phyloP scores from a whole-genome alignment of 305 asterid genomes.

The Solanum hybrid region DNA sequence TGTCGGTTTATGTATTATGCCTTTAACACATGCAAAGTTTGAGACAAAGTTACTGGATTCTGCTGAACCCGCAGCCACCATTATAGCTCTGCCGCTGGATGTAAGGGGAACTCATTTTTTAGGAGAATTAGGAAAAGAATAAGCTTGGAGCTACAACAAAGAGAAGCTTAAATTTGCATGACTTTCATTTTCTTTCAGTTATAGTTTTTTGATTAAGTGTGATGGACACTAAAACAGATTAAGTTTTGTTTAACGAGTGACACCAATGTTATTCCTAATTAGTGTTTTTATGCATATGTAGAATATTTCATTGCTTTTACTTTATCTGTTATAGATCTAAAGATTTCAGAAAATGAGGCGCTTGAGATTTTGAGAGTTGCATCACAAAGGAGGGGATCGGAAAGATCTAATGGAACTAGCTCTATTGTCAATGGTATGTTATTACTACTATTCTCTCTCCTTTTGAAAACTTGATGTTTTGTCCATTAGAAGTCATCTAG shows the following conservation, averaged over 20 bases:
- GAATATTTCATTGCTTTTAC: neutral
- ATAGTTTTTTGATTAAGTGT: neutral
- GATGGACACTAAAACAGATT: neutral
- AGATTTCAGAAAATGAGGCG: conserved; percentile 60
- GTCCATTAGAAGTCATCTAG: neutral
- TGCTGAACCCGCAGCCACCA: neutral
- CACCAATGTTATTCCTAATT: neutral
- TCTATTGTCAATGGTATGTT: conserved; percentile 52
- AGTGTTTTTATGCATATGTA: neutral
- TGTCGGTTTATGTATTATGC: neutral
- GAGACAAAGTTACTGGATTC: neutral
- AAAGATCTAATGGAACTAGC: conserved; percentile 28
- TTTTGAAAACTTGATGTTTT: neutral
- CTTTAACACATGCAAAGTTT: neutral
- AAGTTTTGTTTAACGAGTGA: neutral
- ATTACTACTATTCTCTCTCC: neutral
- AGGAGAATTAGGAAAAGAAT: neutral
- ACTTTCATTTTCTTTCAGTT: neutral
- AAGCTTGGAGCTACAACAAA: neutral
- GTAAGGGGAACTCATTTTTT: neutral
- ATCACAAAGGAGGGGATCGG: conserved; percentile 42
- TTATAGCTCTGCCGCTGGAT: neutral
- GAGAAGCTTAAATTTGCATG: neutral
- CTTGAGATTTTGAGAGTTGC: conserved; percentile 47
- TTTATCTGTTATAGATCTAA: conserved; percentile 40